Evolutionary conservation across 495 filamentous ascomycete genomes (phyloP), one percentile per base, ranked within the genome.

Genomic region (Penicillium parvum): DNA sequence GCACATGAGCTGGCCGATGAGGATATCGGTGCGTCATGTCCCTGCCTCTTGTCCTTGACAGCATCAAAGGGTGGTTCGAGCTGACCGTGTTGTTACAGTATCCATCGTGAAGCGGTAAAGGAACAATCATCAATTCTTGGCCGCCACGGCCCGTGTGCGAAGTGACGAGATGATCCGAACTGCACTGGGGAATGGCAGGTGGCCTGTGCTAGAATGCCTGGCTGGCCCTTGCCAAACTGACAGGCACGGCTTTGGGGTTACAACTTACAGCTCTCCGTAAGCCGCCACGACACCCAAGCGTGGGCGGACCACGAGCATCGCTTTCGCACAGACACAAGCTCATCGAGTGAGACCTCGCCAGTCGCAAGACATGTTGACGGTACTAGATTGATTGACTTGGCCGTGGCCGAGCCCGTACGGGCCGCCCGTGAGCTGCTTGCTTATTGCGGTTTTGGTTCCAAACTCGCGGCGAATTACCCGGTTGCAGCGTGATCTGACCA

Each of bases 41-140:
- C 16, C 23, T 19, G 7, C 11, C 21, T 36, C 18, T 19, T 17
- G 9, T 17, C 11, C 17, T 11, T 3, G 15, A 15, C 20, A 17
- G 16, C 20, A 20, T 35, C 18, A 11, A 21, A 15, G 5, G 12
- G n/a, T 5, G 17, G 29, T 7, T 17, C 8, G 44, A 10, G 15
- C 40, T 52, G 34, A 52, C 44, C 18, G 22, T 23, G 28, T 48
- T 59, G 50, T 47, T 49, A 50, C 63, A 95, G 90, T 96, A 54
- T 94, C 90, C 15, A 95, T 96, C 69, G 73, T 96, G 64, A 96
- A 96, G 73, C 84, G 87, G 70, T 96, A 81, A 86, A 60, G 42
- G 35, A 45, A 37, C 43, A 26, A 16, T 20, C 35, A 39, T 32
- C 21, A 40, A 50, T 40, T 17, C 49, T 50, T 49, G 50, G 52